Evolutionary conservation across 2,329 filamentous ascomycete genomes (phyloP).

Genomic region (Byssothecium circinans): DNA sequence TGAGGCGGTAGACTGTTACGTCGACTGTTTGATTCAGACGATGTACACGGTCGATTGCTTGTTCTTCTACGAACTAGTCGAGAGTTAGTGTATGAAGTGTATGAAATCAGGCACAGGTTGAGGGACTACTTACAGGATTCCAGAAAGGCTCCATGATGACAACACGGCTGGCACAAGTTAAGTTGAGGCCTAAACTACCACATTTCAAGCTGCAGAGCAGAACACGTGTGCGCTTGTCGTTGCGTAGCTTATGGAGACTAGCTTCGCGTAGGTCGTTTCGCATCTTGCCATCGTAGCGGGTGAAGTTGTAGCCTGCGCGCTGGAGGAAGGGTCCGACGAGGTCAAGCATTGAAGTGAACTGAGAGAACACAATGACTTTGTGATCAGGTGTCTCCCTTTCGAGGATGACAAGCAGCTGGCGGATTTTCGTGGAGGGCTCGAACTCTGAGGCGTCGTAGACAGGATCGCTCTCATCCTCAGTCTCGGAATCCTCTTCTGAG

Average conservation of each 20-base stretch:
- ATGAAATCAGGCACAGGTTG: not conserved
- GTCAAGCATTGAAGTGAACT: constrained; percentile 98
- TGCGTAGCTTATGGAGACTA: constrained; percentile 74
- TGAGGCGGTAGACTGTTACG: constrained; percentile 93
- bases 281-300: constrained; percentile 95
- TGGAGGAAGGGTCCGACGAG: constrained; percentile 89
- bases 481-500: constrained; percentile 48
- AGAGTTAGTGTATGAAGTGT: constrained; percentile 13
- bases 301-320: constrained; percentile 72
- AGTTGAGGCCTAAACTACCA: constrained; percentile 86
- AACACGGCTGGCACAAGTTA: constrained; percentile 90
- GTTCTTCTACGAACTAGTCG: constrained; percentile 86
- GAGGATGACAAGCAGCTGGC: constrained; percentile 79
- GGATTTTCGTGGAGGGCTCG: constrained; percentile 85
- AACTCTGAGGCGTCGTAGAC: constrained; percentile 50
- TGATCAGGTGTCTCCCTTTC: constrained; percentile 75
- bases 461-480: constrained; percentile 42
- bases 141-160: constrained; percentile 97
- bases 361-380: constrained; percentile 98
- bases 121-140: constrained; percentile 72
- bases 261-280: constrained; percentile 89
- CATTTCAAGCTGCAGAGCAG: constrained; percentile 93
- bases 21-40: constrained; percentile 96
- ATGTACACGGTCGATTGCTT: constrained; percentile 97
- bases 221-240: constrained; percentile 73